These are phyloP conservation scores for Musa beccarii DNA, from an alignment of 176 grass and related monocot genomes.

Conservation along the genomic window DNA sequence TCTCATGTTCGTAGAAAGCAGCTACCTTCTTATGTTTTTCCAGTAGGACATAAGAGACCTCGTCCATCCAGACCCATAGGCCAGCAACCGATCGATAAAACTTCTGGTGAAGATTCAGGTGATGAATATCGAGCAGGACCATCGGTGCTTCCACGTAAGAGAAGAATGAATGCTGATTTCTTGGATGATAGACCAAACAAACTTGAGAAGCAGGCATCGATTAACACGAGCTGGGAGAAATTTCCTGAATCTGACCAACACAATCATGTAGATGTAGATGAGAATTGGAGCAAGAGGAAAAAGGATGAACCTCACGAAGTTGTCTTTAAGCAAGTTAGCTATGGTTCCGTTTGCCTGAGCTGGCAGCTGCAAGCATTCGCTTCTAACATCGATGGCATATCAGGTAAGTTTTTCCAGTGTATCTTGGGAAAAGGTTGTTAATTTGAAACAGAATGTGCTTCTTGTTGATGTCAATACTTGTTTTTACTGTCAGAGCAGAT, in stretches of 20 bases:
- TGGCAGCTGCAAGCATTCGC: no score
- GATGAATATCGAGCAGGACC: not conserved
- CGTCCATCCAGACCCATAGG: slow-evolving; percentile 32
- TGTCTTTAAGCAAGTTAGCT: no score
- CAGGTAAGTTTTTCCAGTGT: not conserved
- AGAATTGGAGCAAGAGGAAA: no score
- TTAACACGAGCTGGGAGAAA: slow-evolving; percentile 20
- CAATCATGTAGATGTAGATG: not conserved
- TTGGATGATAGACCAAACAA: not conserved
- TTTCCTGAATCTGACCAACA: not conserved
- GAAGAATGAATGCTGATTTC: not conserved
- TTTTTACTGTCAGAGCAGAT: not conserved
- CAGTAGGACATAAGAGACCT: slow-evolving; percentile 64
- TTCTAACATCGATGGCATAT: not conserved
- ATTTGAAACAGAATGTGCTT: not conserved
- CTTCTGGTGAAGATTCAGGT: slow-evolving; percentile 23
- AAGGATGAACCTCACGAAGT: no score
- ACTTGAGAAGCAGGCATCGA: slow-evolving; percentile 5
- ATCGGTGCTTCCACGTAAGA: not conserved
- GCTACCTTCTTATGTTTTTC: slow-evolving; percentile 82
- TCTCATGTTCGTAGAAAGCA: slow-evolving; percentile 90
- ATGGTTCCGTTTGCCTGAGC: no score
- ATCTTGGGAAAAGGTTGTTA: not conserved
- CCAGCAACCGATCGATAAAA: slow-evolving; percentile 41
- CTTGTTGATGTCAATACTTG: not conserved